phyloP scores from a whole-genome alignment of 2,329 filamentous ascomycete genomes.

The Xylaria arbuscula region DNA sequence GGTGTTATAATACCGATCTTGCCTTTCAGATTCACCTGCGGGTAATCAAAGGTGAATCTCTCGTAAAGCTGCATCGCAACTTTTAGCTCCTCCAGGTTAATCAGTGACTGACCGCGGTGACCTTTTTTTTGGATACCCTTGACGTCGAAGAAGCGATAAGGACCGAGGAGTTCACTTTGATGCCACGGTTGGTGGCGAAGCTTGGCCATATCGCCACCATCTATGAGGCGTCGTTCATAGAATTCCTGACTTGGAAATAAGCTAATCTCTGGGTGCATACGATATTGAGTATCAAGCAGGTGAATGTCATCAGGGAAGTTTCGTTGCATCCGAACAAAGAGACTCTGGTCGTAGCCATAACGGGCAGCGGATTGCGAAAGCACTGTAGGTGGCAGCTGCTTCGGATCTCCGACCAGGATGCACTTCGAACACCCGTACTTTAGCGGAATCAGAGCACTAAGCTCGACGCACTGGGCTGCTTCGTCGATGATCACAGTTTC shows the following conservation, averaged over 20 bases:
- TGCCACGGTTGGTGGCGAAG: constrained; percentile 89
- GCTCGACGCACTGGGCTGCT: constrained; percentile 96
- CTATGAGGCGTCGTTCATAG: constrained; percentile 87
- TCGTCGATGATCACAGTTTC: constrained; percentile 99
- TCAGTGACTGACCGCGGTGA: constrained; percentile 84
- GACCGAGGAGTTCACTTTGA: constrained; percentile 79
- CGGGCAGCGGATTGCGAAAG: constrained; percentile 91
- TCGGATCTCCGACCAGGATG: constrained; percentile 96
- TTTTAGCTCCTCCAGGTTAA: constrained; percentile 84
- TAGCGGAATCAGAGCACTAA: constrained; percentile 93
- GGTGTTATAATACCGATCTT: constrained; percentile 98
- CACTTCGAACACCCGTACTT: constrained; percentile 98
- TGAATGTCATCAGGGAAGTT: constrained; percentile 91
- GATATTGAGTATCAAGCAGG: constrained; percentile 96
- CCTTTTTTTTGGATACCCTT: constrained; percentile 85
- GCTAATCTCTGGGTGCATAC: constrained; percentile 98
- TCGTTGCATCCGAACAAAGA: constrained; percentile 98
- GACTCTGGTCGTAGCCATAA: constrained; percentile 96
- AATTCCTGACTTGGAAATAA: constrained; percentile 89
- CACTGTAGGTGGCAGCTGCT: constrained; percentile 95
- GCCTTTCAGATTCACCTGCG: constrained; percentile 74
- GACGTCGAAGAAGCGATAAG: constrained; percentile 98
- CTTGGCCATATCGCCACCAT: constrained; percentile 83
- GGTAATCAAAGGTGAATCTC: constrained; percentile 79
- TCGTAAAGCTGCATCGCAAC: constrained; percentile 88